Conservation (phyloP, 306 rosid species). For the Gastrolobium villosum region DNA sequence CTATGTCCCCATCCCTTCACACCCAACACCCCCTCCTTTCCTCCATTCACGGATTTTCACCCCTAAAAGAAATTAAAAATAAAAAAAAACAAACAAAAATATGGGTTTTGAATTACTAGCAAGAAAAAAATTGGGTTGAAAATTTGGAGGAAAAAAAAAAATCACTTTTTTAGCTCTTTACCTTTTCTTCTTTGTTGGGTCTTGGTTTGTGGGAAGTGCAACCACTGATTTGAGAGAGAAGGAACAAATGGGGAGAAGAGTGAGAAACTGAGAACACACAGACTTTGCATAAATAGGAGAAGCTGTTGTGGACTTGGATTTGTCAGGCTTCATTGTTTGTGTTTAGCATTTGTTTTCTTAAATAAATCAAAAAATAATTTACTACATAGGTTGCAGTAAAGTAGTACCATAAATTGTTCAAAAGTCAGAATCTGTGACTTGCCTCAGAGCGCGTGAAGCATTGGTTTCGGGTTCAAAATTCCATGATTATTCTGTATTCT, state of each 20-base stretch:
- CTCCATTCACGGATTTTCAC: constrained; percentile 67
- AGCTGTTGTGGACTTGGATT: constrained; percentile 1
- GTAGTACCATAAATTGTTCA: constrained; percentile 20
- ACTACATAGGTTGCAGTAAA: constrained; percentile 37
- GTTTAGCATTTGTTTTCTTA: constrained; percentile 14
- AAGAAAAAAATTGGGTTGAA: neutral
- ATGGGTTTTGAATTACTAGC: neutral
- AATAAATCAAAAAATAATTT: constrained; percentile 27
- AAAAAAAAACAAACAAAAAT: neutral
- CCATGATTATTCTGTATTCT: constrained; percentile 13
- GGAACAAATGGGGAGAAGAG: neutral
- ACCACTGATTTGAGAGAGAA: constrained; percentile 21
- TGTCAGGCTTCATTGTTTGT: constrained; percentile 47
- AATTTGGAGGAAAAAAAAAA: neutral
- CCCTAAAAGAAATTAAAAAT: neutral
- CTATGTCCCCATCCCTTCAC: constrained; percentile 31
- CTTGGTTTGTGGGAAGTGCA: neutral
- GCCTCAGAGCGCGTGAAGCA: constrained; percentile 48
- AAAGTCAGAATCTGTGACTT: constrained; percentile 46
- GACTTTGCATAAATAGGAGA: constrained; percentile 47
- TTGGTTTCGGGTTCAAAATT: constrained; percentile 13
- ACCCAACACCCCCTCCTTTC: constrained; percentile 18
- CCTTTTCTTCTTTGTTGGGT: constrained; percentile 37
- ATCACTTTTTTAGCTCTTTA: neutral
- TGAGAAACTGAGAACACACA: constrained; percentile 15